Evolutionary conservation across 345 rosid species (phyloP).

Genomic region (Sapria himalayana): DNA sequence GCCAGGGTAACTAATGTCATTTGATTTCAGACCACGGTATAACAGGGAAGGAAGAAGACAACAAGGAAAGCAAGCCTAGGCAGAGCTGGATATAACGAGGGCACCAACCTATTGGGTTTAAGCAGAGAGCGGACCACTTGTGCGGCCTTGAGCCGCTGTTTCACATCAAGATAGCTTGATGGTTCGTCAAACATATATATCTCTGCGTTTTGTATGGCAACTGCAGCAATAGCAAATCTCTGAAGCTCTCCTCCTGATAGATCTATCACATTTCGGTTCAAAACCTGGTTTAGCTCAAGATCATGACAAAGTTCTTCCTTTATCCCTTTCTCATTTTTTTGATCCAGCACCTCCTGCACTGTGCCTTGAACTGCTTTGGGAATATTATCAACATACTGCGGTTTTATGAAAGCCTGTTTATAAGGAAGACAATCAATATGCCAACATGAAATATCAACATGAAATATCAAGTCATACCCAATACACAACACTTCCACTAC

Average conservation of each 20-base stretch:
- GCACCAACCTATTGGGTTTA: conserved; percentile 81
- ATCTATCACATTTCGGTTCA: conserved; percentile 78
- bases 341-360: conserved; percentile 87
- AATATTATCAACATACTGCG: conserved; percentile 97
- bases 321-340: conserved; percentile 65
- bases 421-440: too few species aligned
- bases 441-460: too few species aligned
- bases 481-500: too few species aligned
- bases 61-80: too few species aligned
- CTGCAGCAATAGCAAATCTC: conserved; percentile 94
- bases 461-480: too few species aligned
- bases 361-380: conserved; percentile 89
- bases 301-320: conserved; percentile 59
- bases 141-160: conserved; percentile 96
- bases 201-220: conserved; percentile 92
- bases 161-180: conserved; percentile 97
- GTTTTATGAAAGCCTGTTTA: conserved; percentile 76
- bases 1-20: background rate
- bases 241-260: conserved; percentile 98
- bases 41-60: too few species aligned
- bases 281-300: conserved; percentile 83
- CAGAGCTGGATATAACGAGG: too few species aligned
- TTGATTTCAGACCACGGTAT: background rate
- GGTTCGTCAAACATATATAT: conserved; percentile 99
- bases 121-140: conserved; percentile 79